Evolutionary conservation across 2,329 filamentous ascomycete genomes (phyloP).

Genomic region (Trichoderma sp.): DNA sequence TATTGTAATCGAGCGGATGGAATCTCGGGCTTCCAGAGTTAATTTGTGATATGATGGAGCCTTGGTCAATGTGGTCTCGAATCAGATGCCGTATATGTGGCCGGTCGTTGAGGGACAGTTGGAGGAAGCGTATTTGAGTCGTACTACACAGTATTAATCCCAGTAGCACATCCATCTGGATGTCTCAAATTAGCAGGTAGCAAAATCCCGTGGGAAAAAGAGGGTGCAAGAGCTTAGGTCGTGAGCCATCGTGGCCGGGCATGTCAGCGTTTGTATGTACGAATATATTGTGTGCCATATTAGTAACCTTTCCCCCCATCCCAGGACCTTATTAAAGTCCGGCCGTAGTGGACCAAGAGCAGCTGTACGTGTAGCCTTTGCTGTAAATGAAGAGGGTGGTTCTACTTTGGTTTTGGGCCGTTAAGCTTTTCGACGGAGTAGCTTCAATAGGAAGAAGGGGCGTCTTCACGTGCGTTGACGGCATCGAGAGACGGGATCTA

Average conservation of each 20-base stretch:
- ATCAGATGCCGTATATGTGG: not conserved
- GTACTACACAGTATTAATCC: not conserved
- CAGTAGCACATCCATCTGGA: not conserved
- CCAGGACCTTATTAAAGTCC: not conserved
- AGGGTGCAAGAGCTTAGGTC: not conserved
- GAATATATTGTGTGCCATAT: not conserved
- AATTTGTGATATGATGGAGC: not conserved
- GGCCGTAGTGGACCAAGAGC: slow-evolving; percentile 12
- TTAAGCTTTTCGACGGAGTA: not conserved
- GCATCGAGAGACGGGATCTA: not conserved
- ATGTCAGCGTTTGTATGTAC: not conserved
- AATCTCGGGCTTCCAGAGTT: not conserved
- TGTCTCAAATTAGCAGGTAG: not conserved
- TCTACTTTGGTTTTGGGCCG: not conserved
- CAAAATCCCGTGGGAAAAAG: not conserved
- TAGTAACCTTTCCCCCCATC: not conserved
- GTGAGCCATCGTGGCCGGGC: not conserved
- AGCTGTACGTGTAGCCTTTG: not conserved
- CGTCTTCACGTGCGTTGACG: not conserved
- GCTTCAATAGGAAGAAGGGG: not conserved
- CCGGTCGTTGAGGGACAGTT: not conserved
- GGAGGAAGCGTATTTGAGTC: not conserved
- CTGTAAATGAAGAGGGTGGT: not conserved
- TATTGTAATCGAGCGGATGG: not conserved
- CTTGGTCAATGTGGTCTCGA: not conserved